Percentiles rank a stretch among this genome's conserved stretches.
These are phyloP conservation scores for Saturnispora diversa DNA, from an alignment of 805 yeast species.

Conservation along the genomic window DNA sequence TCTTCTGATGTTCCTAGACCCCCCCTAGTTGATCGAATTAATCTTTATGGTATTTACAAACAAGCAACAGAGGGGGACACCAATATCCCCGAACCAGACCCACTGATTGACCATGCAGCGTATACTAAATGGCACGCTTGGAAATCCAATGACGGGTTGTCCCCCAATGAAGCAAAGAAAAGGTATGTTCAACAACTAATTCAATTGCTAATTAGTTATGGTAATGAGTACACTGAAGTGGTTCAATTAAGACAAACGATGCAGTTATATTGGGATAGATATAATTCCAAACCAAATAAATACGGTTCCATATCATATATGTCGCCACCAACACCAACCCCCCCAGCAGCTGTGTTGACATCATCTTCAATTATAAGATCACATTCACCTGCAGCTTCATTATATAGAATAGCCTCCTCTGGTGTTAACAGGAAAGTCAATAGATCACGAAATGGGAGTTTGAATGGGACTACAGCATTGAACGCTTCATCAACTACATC, in stretches of 20 bases:
- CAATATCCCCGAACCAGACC: conserved; percentile 58
- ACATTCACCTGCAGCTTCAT: conserved; percentile 29
- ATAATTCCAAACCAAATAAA: conserved; percentile 1
- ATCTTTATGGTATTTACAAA: conserved; percentile 73
- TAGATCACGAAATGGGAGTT: conserved; percentile 14
- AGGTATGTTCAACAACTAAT: conserved; percentile 59
- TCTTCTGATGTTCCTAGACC: conserved; percentile 66
- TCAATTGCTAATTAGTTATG: conserved; percentile 59
- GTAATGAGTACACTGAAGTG: conserved; percentile 55
- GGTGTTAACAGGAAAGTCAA: conserved; percentile 23
- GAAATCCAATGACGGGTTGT: conserved; percentile 63
- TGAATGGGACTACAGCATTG: conserved; percentile 7
- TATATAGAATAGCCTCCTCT: conserved; percentile 27
- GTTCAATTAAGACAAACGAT: conserved; percentile 42
- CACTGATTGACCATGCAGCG: conserved; percentile 46
- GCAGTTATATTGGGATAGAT: conserved; percentile 66
- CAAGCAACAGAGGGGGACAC: conserved; percentile 89
- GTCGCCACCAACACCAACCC: background rate
- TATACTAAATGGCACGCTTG: conserved; percentile 81
- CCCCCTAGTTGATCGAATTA: conserved; percentile 59
- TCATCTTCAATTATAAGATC: conserved; percentile 16
- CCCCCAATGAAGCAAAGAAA: conserved; percentile 65
- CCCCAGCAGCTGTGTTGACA: background rate
- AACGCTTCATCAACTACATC: background rate
- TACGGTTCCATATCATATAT: conserved; percentile 2